phyloP scores from a whole-genome alignment of 768 basidiomycete genomes.

The Amanita pseudoporphyria region DNA sequence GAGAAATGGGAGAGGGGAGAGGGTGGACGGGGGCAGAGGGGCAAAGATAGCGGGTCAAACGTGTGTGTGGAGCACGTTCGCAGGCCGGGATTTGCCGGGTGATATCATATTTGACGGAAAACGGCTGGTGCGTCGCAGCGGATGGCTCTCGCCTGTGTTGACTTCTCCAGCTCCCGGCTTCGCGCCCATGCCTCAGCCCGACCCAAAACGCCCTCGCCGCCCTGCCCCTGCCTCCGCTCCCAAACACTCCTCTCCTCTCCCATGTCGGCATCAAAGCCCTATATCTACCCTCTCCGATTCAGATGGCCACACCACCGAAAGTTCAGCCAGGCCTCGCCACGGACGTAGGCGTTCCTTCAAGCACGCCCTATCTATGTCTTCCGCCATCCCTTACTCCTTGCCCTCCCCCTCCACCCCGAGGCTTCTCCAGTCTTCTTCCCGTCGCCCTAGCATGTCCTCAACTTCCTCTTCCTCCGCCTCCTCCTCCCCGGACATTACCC shows the following conservation, averaged over 20 bases:
- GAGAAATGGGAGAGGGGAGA: background rate
- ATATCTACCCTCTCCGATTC: conserved; percentile 22
- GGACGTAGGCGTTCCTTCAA: conserved; percentile 22
- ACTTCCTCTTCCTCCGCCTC: conserved; percentile 25
- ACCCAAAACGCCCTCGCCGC: background rate
- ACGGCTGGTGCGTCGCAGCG: conserved; percentile 1
- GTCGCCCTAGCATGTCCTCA: conserved; percentile 25
- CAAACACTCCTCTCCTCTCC: conserved; percentile 5
- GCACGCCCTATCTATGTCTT: conserved; percentile 30
- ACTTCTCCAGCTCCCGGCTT: background rate
- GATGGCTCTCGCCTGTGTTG: background rate
- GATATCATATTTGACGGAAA: conserved; percentile 14
- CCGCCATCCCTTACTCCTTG: conserved; percentile 19
- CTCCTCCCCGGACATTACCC: conserved; percentile 19
- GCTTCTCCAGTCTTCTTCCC: conserved; percentile 21
- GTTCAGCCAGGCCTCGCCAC: too few species aligned
- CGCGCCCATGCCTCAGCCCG: too few species aligned
- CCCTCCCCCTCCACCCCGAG: conserved; percentile 20
- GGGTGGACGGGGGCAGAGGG: background rate
- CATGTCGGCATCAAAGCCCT: conserved; percentile 2
- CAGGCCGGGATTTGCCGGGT: conserved; percentile 21
- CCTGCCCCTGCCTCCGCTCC: background rate
- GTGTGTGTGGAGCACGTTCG: conserved; percentile 17
- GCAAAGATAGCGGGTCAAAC: conserved; percentile 1
- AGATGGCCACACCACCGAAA: too few species aligned